Base-by-base conservation (phyloP, 306 rosid genomes). In the Fagus sylvatica region DNA sequence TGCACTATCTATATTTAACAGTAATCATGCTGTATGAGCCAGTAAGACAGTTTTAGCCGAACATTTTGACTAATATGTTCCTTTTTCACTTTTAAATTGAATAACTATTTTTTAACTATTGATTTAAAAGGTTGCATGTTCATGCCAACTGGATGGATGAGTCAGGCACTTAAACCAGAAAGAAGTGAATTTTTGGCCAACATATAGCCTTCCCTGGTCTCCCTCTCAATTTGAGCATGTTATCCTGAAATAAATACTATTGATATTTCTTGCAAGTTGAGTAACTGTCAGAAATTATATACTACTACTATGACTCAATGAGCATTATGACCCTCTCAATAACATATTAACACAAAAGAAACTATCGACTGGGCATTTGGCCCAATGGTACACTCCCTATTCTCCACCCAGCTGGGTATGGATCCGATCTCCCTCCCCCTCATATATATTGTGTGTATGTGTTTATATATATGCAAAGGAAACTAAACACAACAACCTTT, bases 1-100 rank as follows among this genome's bases (percentile, higher is more conserved):
- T 41, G 51, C 48, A 19, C 69, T 72, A 51, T 67, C 76, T 69
- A 46, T 78, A 69, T 78, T 79, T 12, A 40, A 74, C 48, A 37
- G 32, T 4, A 9, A 19, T 48, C 68, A 49, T 83, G 16, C 84
- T 54, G 73, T 81, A 76, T 79, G 71, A 77, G 54, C 49, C 42
- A 79, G 59, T 79, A 79, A 77, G 85, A 79, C 83, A 84, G 70
- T 64, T 76, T 71, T 49, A 81, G 84, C 84, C 76, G 86, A 79
- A 78, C 84, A 76, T 73, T 76, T 87, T 87, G 88, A 81, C 90
- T 76, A 81, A 78, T 46, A 43, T 37, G 71, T 60, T 75, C 46
- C 56, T 33, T 67, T 56, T 57, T 85, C 62, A 69, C 48, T 73
- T 53, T 53, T 34, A 60, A 75, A 37, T 41, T 79, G 53, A 53